A percentile compares a stretch with the other conserved stretches of the same genome.
Conservation (phyloP, 352 stramenopile genomes). For the Globisporangium splendens region DNA sequence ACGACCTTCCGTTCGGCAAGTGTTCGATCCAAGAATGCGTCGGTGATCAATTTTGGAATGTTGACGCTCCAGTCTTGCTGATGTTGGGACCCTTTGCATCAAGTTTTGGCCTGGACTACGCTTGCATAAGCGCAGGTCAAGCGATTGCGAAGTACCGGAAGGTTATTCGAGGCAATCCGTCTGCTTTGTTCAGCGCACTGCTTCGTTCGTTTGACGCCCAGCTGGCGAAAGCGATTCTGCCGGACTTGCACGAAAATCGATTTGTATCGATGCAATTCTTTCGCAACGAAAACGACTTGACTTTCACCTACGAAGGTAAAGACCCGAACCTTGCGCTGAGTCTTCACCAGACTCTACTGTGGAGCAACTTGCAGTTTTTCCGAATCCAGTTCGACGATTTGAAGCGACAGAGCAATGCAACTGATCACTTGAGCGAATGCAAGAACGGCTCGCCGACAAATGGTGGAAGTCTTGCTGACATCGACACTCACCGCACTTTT, state of each 20-base stretch:
- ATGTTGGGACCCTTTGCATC: slow-evolving; percentile 57
- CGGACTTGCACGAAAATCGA: slow-evolving; percentile 48
- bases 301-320: slow-evolving; percentile 47
- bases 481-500: slow-evolving; percentile 1
- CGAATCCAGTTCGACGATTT: slow-evolving; percentile 46
- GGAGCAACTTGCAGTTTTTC: slow-evolving; percentile 57
- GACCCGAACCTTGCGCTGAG: slow-evolving; percentile 44
- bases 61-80: slow-evolving; percentile 62
- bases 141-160: slow-evolving; percentile 44
- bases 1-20: slow-evolving; percentile 24
- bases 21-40: slow-evolving; percentile 35
- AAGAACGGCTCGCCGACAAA: not conserved
- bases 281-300: slow-evolving; percentile 42
- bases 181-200: slow-evolving; percentile 54
- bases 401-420: slow-evolving; percentile 17
- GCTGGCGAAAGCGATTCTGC: slow-evolving; percentile 44
- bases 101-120: slow-evolving; percentile 43
- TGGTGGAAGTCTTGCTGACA: slow-evolving; percentile 2
- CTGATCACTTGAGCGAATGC: not conserved
- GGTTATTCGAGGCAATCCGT: slow-evolving; percentile 46
- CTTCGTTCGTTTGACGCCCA: slow-evolving; percentile 53
- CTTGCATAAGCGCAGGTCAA: not conserved
- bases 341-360: slow-evolving; percentile 37
- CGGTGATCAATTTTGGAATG: slow-evolving; percentile 71
- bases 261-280: slow-evolving; percentile 61